Evolutionary conservation across 2,329 filamentous ascomycete genomes (phyloP), one percentile per base, ranked within the genome.

Genomic region (Zarea fungicola): DNA sequence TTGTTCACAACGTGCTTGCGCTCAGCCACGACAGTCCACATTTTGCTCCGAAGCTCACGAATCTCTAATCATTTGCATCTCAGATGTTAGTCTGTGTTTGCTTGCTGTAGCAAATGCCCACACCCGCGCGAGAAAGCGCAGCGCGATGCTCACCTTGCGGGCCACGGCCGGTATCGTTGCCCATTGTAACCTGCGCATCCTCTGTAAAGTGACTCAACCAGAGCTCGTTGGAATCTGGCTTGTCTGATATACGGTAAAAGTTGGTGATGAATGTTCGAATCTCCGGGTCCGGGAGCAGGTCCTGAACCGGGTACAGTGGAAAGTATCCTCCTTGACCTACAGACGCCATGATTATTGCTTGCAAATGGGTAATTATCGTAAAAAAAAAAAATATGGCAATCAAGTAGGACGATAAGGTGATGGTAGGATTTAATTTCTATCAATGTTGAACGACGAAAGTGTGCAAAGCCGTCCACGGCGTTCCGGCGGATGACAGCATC

Each of bases 171-270:
- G 56, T 57, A 43, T 67, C 67, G 14, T 61, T 62, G n/a, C 67
- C 72, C 49, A 77, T 69, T 6, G 66, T 58, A 8, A 75, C 58
- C 18, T 55, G 55, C n/a, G 72, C 73, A 41, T 70, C 69, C 4
- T 68, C 56, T 2, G 57, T 58, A 56, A 75, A 77, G 32, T 60
- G 67, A 26, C 60, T 58, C 14, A 71, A 58, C 74, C 74, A 77
- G 35, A 68, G 62, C 48, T 71, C 66, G 41, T 72, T 67, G 52
- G 60, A 58, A n/a, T 64, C 63, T 4, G 59, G 57, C 21, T 65
- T 65, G 54, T 76, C 74, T 21, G 73, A 76, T 11, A 64, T 56
- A 4, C 58, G 62, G 58, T 71, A 77, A 56, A 76, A 77, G 26
- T 60, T 59, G 48, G 65, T 63, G 51, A 75, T 64, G 42, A 75